A percentile compares a stretch with the other conserved stretches of the same genome.
Evolutionary conservation across 345 rosid species (phyloP).

Genomic region (Cardamine occulta): DNA sequence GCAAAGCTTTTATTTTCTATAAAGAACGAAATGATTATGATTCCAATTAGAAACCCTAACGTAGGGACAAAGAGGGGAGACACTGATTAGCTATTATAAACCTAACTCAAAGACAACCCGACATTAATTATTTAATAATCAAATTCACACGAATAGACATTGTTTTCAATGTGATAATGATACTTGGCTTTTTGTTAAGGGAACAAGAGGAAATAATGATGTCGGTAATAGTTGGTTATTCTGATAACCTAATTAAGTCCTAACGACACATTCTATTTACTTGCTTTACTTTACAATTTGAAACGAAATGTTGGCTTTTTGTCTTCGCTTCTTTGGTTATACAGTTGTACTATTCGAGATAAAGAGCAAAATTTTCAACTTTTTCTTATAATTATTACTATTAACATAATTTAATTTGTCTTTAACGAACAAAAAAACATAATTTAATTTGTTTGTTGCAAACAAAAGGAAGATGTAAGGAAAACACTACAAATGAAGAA

Average conservation of each 20-base stretch:
- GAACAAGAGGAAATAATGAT: conserved; percentile 39
- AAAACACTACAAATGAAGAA: background rate
- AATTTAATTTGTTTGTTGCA: background rate
- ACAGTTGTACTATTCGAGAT: conserved; percentile 13
- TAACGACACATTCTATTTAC: conserved; percentile 20
- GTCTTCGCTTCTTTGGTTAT: conserved; percentile 28
- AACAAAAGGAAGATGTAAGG: background rate
- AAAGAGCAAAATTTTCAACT: background rate
- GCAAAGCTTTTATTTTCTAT: conserved; percentile 26
- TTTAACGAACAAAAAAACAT: too few species aligned
- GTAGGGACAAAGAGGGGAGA: conserved; percentile 40
- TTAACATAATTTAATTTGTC: background rate
- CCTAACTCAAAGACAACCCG: conserved; percentile 42
- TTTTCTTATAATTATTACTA: background rate
- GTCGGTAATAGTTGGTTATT: conserved; percentile 45
- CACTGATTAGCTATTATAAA: conserved; percentile 36
- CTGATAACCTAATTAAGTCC: conserved; percentile 33
- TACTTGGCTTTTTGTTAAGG: conserved; percentile 34
- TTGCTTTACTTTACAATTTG: conserved; percentile 30
- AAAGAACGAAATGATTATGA: conserved; percentile 29
- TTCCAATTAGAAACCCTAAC: conserved; percentile 37
- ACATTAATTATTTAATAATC: conserved; percentile 43
- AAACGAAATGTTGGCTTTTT: conserved; percentile 24
- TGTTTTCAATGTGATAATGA: conserved; percentile 44
- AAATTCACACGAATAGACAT: conserved; percentile 40